These are phyloP conservation scores for Calocybe gangraenosa DNA, from an alignment of 768 basidiomycete species.

Conservation along the genomic window DNA sequence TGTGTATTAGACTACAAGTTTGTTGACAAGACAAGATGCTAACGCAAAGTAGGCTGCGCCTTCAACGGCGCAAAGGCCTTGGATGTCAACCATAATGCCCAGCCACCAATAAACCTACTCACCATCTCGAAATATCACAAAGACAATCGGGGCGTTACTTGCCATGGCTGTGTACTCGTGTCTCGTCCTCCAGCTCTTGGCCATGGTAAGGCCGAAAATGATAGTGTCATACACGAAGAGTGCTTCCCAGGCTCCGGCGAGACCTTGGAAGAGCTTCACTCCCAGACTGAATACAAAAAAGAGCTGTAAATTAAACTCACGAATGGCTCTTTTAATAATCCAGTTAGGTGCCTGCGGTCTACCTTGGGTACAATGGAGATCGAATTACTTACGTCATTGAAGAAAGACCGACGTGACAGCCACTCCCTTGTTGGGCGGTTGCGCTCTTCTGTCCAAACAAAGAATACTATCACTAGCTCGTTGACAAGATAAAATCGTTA, in stretches of 20 bases:
- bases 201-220: conserved; percentile 43
- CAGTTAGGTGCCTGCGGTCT: neutral
- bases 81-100: neutral
- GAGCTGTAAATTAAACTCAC: conserved; percentile 2
- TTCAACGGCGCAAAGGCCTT: conserved; percentile 14
- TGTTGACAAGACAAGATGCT: conserved; percentile 19
- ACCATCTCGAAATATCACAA: conserved; percentile 49
- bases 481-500: too few species aligned
- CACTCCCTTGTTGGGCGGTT: conserved; percentile 19
- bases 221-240: conserved; percentile 45
- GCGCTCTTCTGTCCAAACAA: conserved; percentile 34
- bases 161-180: conserved; percentile 21
- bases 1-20: neutral
- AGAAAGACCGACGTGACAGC: conserved; percentile 32
- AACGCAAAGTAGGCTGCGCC: conserved; percentile 56
- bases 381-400: conserved; percentile 23
- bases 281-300: neutral
- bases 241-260: conserved; percentile 45
- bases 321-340: conserved; percentile 14
- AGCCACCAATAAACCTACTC: conserved; percentile 13
- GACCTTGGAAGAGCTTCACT: conserved; percentile 15
- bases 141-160: conserved; percentile 30
- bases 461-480: conserved; percentile 5
- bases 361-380: neutral
- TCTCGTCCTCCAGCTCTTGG: conserved; percentile 37